Base-by-base conservation (phyloP, 192 early-diverging fungal species). In the Podila minutissima region DNA sequence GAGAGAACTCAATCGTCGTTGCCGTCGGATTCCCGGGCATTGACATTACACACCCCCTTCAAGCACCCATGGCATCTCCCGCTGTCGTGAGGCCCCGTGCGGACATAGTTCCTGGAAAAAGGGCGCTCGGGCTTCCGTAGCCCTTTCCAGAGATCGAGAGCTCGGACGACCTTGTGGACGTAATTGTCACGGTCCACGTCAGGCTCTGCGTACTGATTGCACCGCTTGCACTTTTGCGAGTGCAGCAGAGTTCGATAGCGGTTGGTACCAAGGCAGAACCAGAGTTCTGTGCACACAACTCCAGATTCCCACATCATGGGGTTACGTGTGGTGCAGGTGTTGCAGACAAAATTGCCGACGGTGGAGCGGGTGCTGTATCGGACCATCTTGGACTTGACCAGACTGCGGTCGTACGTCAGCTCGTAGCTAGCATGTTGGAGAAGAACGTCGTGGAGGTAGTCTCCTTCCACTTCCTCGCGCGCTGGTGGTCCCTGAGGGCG, bases 71-170 rank as follows among this genome's bases (percentile, higher is more conserved):
- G 55, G 58, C 71, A 73, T 60, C 71, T 57, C 22, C n/a, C 4
- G 11, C 53, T 59, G n/a, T 73, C 71, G n/a, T 73, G 71, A 0
- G 38, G 63, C 8, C 46, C 37, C 3, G 63, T 73, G 9, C 22
- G 31, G 19, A 59, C 7, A 17, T 72, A 24, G 6, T 13, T 33
- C n/a, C 22, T 10, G 10, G 11, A 0, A 6, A 3, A 10, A 4
- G 41, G 8, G 26, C 0, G 4, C 26, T 13, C 37, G 1, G 28
- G 38, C 22, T 49, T 1, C 4, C 71, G 29, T 8, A 33, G 28
- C 5, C 63, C 71, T 17, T 57, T 73, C 71, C 71, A 66, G 20
- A 73, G 63, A 49, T 46, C 63, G 33, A 73, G 49, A 3, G 63
- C 57, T 7, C 57, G 57, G 1, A 48, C 1, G 26, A 73, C 55